Evolutionary conservation across 352 stramenopile genomes (phyloP).

Genomic region (Phytophthora gonapodyides): DNA sequence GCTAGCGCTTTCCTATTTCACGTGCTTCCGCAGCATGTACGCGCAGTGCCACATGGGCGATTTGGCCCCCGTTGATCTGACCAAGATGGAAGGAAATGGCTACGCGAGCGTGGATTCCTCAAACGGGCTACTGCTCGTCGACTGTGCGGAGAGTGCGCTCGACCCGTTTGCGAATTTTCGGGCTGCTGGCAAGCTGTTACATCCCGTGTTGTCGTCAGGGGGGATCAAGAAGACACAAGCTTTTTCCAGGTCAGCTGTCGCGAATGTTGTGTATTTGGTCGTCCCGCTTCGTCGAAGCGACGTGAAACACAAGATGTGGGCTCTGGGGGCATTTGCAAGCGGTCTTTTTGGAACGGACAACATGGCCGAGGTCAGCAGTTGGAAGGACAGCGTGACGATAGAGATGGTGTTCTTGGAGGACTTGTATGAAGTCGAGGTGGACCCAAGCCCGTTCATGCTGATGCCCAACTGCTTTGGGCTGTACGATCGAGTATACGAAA

Average conservation of each 20-base stretch:
- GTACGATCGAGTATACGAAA: slow-evolving; percentile 74
- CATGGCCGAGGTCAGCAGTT: slow-evolving; percentile 29
- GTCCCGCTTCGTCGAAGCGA: slow-evolving; percentile 65
- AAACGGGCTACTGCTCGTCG: slow-evolving; percentile 62
- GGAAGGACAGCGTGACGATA: slow-evolving; percentile 63
- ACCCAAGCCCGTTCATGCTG: slow-evolving; percentile 59
- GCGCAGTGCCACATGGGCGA: slow-evolving; percentile 71
- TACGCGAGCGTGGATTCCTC: slow-evolving; percentile 52
- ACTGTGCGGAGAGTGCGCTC: slow-evolving; percentile 49
- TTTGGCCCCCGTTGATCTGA: slow-evolving; percentile 57
- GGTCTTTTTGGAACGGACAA: slow-evolving; percentile 56
- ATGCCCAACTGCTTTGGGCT: slow-evolving; percentile 66
- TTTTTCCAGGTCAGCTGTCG: slow-evolving; percentile 64
- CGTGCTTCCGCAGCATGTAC: slow-evolving; percentile 73
- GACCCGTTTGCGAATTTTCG: slow-evolving; percentile 77
- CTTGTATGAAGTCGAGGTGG: slow-evolving; percentile 65
- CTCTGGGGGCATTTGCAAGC: slow-evolving; percentile 60
- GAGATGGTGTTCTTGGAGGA: slow-evolving; percentile 79
- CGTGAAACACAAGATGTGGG: slow-evolving; percentile 77
- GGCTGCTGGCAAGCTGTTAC: slow-evolving; percentile 58
- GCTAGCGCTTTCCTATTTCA: slow-evolving; percentile 72
- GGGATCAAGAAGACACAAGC: slow-evolving; percentile 63
- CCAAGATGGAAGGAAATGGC: slow-evolving; percentile 38
- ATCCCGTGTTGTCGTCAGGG: slow-evolving; percentile 49
- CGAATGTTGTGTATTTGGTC: slow-evolving; percentile 75